Base-by-base conservation (phyloP, 2,329 filamentous ascomycete genomes). In the Aspergillus texensis region DNA sequence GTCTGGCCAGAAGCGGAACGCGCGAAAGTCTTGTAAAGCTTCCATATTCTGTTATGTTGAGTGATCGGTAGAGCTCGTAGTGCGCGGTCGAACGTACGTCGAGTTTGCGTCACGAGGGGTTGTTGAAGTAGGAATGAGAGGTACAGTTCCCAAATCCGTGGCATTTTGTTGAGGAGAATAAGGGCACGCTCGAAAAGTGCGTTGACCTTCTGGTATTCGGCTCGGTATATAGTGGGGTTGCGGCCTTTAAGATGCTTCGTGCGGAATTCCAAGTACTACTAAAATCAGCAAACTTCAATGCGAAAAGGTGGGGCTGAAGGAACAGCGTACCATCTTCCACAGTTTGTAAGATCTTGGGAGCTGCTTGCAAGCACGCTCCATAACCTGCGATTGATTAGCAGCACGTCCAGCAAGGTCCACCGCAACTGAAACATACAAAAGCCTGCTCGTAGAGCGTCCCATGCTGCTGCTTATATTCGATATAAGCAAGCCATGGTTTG, bases 141-240 rank as follows among this genome's bases (percentile, higher is more conserved):
- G 77, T 97, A 99, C 89, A 98, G 92, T 77, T 97, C 94, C 96
- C 95, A 99, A 75, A 99, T 95, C 69, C 89, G 88, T 28, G 96
- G 95, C 95, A 99, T 99, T 81, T 99, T 99, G 81, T 99, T 97
- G 66, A 99, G 86, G 46, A 99, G 85, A 63, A 97, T 92, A 58
- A 99, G 82, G 4, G 95, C 94, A 70, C 92, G 88, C 81, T 99
- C 95, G 76, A 97, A 99, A 46, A 98, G 87, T 60, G 92, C 86
- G 77, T 99, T 99, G 76, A 98, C 93, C 79, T 98, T 99, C 74
- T 89, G 86, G 79, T 91, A 98, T 74, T 99, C 94, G 63, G 86
- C 82, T 58, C 88, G 88, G 77, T 91, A 93, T 62, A 89, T 85
- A 61, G 92, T 91, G 14, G 94, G 89, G 77, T 97, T 98, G 70